Percentiles rank a stretch among this genome's conserved stretches.
These are phyloP conservation scores for Tulasnella sp. DNA, from an alignment of 768 basidiomycete species.

Conservation along the genomic window DNA sequence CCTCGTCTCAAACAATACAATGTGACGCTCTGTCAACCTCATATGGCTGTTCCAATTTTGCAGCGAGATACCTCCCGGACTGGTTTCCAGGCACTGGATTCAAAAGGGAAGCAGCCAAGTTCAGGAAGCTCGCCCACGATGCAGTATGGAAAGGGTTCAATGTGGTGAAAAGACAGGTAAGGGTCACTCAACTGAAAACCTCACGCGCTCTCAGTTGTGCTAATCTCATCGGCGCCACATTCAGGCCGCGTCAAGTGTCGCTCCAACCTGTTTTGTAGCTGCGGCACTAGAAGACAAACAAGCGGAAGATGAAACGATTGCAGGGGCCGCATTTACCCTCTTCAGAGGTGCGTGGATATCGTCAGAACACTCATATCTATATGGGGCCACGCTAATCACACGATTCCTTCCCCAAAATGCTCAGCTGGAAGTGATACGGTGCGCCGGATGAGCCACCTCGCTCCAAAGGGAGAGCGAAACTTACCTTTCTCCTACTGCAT, in stretches of 20 bases:
- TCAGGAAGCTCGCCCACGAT: not conserved
- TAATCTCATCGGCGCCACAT: not conserved
- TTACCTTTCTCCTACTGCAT: too few species aligned
- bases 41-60: too few species aligned
- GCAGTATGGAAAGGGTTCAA: not conserved
- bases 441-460: not conserved
- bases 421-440: not conserved
- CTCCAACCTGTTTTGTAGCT: too few species aligned
- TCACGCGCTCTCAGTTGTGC: not conserved
- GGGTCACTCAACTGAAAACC: not conserved
- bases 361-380: not conserved
- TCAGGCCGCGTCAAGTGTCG: not conserved
- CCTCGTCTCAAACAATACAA: not conserved
- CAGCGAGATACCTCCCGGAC: constrained; percentile 17
- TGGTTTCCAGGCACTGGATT: constrained; percentile 22
- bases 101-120: constrained; percentile 7
- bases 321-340: not conserved
- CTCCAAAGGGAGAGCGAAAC: too few species aligned
- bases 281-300: too few species aligned
- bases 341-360: not conserved
- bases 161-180: not conserved
- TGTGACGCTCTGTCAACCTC: too few species aligned
- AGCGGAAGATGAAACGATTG: not conserved
- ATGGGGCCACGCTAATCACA: not conserved
- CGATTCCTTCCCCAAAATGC: not conserved